phyloP scores from a whole-genome alignment of 176 grass and related monocot species.

The Olyra latifolia region DNA sequence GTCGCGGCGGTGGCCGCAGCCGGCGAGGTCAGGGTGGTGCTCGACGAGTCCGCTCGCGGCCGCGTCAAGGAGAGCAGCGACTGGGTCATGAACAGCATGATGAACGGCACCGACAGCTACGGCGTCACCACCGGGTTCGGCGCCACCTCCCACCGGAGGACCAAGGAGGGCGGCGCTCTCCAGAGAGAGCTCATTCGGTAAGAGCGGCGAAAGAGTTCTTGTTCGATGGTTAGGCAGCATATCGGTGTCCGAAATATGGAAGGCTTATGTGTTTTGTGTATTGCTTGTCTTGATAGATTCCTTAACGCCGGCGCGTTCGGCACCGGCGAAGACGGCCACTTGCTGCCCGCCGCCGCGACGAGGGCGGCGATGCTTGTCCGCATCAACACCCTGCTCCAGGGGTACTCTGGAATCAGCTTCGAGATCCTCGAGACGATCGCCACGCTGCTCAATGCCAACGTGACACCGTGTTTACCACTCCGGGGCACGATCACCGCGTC shows the following conservation, averaged over 20 bases:
- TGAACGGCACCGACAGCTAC: constrained; percentile 84
- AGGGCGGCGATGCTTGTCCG: constrained; percentile 87
- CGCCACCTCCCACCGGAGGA: constrained; percentile 76
- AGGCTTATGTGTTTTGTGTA: background rate
- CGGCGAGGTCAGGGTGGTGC: constrained; percentile 52
- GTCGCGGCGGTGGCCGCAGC: constrained; percentile 67
- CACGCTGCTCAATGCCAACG: constrained; percentile 66
- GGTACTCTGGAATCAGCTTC: constrained; percentile 86
- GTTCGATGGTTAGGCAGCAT: background rate
- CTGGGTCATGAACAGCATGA: constrained; percentile 86
- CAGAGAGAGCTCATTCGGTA: constrained; percentile 69
- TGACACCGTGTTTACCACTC: constrained; percentile 85
- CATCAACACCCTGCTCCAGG: constrained; percentile 87
- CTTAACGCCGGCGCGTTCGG: constrained; percentile 63
- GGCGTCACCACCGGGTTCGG: constrained; percentile 91
- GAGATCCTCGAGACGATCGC: constrained; percentile 83
- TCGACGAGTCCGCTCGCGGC: constrained; percentile 60
- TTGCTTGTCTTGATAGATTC: background rate
- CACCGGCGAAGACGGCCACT: constrained; percentile 52
- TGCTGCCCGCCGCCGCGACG: constrained; percentile 51
- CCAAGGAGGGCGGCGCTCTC: constrained; percentile 67
- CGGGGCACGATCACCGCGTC: constrained; percentile 87
- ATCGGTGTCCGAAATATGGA: background rate
- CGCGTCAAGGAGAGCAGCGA: constrained; percentile 83
- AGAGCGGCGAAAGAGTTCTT: background rate